Evolutionary conservation across 2,329 filamentous ascomycete species (phyloP).

Genomic region (Neofusicoccum sp.): DNA sequence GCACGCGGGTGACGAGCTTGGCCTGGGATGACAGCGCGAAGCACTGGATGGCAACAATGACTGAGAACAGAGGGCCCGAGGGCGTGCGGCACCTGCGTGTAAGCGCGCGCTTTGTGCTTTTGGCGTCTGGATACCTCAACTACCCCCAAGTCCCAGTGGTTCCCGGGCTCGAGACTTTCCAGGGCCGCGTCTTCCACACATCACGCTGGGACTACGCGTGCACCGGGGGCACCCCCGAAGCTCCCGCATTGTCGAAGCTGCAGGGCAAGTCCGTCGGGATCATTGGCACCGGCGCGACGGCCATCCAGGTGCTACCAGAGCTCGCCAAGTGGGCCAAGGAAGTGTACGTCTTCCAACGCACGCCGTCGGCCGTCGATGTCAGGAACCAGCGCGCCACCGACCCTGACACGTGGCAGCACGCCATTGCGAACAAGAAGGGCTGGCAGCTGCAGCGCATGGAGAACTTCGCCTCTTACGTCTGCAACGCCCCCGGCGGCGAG

Average conservation of each 20-base stretch:
- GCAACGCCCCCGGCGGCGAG: constrained; percentile 27
- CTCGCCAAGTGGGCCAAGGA: constrained; percentile 25
- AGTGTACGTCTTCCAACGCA: constrained; percentile 25
- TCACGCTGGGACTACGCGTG: not conserved
- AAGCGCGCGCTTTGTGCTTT: constrained; percentile 25
- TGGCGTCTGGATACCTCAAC: constrained; percentile 31
- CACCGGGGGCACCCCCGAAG: constrained; percentile 37
- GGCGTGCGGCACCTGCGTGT: constrained; percentile 32
- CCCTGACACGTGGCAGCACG: constrained; percentile 39
- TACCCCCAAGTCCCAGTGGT: constrained; percentile 34
- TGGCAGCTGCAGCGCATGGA: constrained; percentile 51
- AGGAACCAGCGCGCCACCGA: constrained; percentile 44
- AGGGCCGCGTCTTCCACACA: constrained; percentile 38
- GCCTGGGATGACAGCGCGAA: constrained; percentile 52
- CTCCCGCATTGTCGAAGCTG: constrained; percentile 25
- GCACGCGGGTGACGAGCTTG: constrained; percentile 46
- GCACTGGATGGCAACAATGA: constrained; percentile 34
- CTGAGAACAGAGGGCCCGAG: constrained; percentile 41
- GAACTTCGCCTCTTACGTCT: constrained; percentile 46
- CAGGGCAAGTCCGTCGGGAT: constrained; percentile 23
- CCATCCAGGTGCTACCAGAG: constrained; percentile 29
- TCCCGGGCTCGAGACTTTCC: constrained; percentile 33
- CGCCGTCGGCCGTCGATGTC: constrained; percentile 36
- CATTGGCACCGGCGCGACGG: constrained; percentile 29
- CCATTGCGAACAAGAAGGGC: constrained; percentile 37